These are phyloP conservation scores for Bolboschoenus planiculmis DNA, from an alignment of 176 grass and related monocot genomes.

Conservation along the genomic window DNA sequence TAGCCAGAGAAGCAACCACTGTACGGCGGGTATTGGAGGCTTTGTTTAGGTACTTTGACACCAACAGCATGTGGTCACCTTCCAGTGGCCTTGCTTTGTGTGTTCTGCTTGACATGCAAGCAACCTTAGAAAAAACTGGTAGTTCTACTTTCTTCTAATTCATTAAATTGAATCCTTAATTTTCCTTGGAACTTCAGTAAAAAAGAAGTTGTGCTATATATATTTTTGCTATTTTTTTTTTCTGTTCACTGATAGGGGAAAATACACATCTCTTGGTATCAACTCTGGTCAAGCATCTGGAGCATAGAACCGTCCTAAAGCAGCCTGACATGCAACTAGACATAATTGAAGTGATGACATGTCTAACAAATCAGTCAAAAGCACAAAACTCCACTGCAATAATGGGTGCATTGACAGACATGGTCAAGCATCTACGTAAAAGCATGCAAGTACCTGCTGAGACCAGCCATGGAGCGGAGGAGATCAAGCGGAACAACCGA, in stretches of 20 bases:
- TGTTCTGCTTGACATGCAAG: conserved; percentile 85
- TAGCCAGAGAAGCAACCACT: conserved; percentile 87
- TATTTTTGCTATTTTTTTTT: not conserved
- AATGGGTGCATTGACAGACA: conserved; percentile 73
- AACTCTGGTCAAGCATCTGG: conserved; percentile 90
- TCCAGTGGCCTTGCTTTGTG: conserved; percentile 65
- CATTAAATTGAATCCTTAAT: not conserved
- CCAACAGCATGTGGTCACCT: conserved; percentile 69
- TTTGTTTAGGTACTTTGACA: conserved; percentile 96
- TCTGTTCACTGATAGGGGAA: conserved; percentile 62
- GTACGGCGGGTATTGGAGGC: conserved; percentile 79
- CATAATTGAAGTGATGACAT: conserved; percentile 70
- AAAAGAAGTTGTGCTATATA: conserved; percentile 27
- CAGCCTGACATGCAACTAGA: conserved; percentile 72
- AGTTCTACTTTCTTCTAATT: conserved; percentile 18
- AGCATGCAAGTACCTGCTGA: conserved; percentile 52
- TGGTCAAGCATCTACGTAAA: conserved; percentile 80
- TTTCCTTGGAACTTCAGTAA: not conserved
- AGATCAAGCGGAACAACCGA: conserved; percentile 44
- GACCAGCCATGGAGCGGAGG: conserved; percentile 30
- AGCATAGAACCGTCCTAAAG: conserved; percentile 69
- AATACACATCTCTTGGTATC: conserved; percentile 75
- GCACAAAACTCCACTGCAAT: conserved; percentile 65
- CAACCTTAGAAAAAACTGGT: conserved; percentile 86
- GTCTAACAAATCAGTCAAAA: conserved; percentile 66